Base-by-base conservation (phyloP, 768 basidiomycete species). In the Amanita phalloides region DNA sequence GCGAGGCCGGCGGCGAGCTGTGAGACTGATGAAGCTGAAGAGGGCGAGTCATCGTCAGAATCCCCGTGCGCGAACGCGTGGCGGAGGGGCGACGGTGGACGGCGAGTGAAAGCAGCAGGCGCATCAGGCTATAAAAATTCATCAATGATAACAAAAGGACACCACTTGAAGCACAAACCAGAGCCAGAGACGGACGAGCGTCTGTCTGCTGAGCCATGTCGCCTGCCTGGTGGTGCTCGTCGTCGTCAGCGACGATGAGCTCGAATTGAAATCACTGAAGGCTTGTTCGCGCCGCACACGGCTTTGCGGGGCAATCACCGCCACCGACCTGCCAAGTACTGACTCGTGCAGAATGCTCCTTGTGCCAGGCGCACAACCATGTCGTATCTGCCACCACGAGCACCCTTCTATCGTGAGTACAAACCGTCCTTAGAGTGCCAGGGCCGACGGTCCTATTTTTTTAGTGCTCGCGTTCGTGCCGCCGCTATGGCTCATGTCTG, bases 1-100 rank as follows among this genome's bases (percentile, higher is more conserved):
- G 85, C 86, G 52, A 90, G 74, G 64, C 74, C 84, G 13, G 84
- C 74, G 38, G 87, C 88, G 54, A 89, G 76, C 58, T 82, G 75
- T 30, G 84, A 78, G 9, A 89, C 79, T 13, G 87, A 88, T 1
- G 87, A 79, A 2, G 82, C 67, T 1, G 83, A 81, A 0, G 83
- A 84, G 10, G 78, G 77, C 0, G 84, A 77, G 46, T 72, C 74
- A 36, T 75, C 72, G 44, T 76, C 69, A n/a, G 70, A 73, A 44
- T 77, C 76, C 53, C 77, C 76, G 8, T 80, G 71, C 10, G 77
- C 65, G 57, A 76, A 76, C 28, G 74, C 75, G 56, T 86, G 82
- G 10, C 87, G 74, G 6, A 90, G 76, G 10, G 87, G 87, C 10
- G 87, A 89, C 11, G 79, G 80, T 6, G 86, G 81, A 33, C 85